Base-by-base conservation (phyloP, 306 rosid species). In the Quercus alba region DNA sequence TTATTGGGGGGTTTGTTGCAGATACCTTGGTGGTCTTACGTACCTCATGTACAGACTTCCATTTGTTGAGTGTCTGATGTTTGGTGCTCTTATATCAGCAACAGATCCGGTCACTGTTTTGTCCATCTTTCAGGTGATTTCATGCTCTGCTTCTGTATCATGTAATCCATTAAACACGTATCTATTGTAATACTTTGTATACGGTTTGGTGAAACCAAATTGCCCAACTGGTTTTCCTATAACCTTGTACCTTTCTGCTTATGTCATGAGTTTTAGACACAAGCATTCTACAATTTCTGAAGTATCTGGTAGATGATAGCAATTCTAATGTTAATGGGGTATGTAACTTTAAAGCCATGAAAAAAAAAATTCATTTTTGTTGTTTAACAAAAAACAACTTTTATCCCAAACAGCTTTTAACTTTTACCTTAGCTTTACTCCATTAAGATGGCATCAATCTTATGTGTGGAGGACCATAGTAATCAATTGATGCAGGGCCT, bases 11-110 rank as follows among this genome's bases (percentile, higher is more conserved):
- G 0, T 66, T 67, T 67, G n/a, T 51, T 89, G 89, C 89, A 95
- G 99, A 46, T 95, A 95, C 89, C 97, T 95, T 76, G 99, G 99
- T 76, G 99, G 98, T 78, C 83, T 95, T 81, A 61, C 78, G 62
- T 93, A 70, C 87, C 92, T 95, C 84, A 95, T 94, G 94, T 95
- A 91, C 84, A 89, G 79, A 84, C 96, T 95, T 74, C 99, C 99
- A 19, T 91, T 95, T n/a, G 98, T 93, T 51, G 99, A 95, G 84
- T 93, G 99, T 87, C 87, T 95, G 79, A 95, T 95, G 99, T 95
- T 95, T 77, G 99, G 99, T 67, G 91, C 99, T 82, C 98, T 95
- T 80, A 95, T 95, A 87, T 95, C 98, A 33, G 99, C 99, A 54
- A 95, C 99, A 1, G 99, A 95, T 85, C 98, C 99, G 8, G 99